phyloP scores from a whole-genome alignment of 2,329 filamentous ascomycete genomes.

The Alternaria tenuissima region DNA sequence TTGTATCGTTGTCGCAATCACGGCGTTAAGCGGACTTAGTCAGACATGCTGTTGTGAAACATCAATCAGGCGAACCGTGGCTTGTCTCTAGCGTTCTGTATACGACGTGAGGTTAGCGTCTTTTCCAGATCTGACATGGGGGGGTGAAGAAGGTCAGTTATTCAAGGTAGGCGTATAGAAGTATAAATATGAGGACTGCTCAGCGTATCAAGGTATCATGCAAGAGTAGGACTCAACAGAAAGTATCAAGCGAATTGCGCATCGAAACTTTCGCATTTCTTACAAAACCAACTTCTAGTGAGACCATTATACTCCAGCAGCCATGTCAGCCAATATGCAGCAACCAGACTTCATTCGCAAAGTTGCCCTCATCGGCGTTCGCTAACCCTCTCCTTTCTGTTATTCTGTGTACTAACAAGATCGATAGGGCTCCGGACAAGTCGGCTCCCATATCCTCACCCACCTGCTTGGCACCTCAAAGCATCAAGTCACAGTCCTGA shows the following conservation, averaged over 20 bases:
- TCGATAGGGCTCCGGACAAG: background rate
- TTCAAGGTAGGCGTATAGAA: fast-evolving
- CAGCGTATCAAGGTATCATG: background rate
- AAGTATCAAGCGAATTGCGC: background rate
- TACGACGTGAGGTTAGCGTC: conserved; percentile 2
- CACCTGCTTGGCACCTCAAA: background rate
- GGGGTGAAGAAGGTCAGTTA: fast-evolving
- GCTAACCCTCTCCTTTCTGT: background rate
- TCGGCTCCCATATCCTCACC: background rate
- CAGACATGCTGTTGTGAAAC: background rate
- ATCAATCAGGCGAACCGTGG: background rate
- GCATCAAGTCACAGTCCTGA: background rate
- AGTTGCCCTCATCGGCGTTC: background rate
- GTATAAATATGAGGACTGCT: background rate
- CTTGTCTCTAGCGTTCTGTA: background rate
- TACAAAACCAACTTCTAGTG: background rate
- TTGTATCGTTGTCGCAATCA: background rate
- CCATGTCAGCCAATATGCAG: background rate
- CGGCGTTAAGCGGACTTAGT: background rate
- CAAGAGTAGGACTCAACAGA: background rate
- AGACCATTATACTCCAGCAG: background rate
- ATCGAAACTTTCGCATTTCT: background rate
- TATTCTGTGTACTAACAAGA: fast-evolving
- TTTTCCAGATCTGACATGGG: too few species aligned
- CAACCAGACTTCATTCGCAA: background rate